Evolutionary conservation across 139 green algal species (phyloP), one percentile per base, ranked within the genome.

Genomic region (Coelastrella sp.): DNA sequence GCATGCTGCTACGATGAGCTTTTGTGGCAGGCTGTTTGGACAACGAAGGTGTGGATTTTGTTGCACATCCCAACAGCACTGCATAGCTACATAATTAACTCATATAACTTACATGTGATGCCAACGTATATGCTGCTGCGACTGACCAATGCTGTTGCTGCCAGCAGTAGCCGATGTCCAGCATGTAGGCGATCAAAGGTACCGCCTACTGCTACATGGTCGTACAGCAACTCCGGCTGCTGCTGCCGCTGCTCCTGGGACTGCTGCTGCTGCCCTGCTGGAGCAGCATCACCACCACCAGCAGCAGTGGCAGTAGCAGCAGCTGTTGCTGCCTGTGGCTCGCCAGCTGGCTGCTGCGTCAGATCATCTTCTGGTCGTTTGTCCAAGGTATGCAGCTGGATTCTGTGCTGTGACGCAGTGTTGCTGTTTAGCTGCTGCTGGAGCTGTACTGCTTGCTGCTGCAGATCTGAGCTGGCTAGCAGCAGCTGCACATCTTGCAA

Each of bases 171-270:
- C 59, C 97, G 92, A 91, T 99, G 97, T 3, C 97, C 97, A 3
- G 97, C 97, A 92, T 99, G 97, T 80, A 99, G 86, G 4, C 96
- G 94, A 88, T 99, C 97, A 93, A 99, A 99, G 0, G 97, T 99
- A 80, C 97, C 97, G 5, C 97, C 97, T 64, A 99, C 94, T 0
- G 96, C 97, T 73, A 98, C 95, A 7, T 93, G 85, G 16, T 65
- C 73, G 80, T 96, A 98, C 6, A n/a, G 47, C 90, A 96, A 90
- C 22, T 84, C 54, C 56, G 47, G 58, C 75, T 81, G 78, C 78
- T 91, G 65, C 65, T 87, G 77, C 65, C 87, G 78, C 64, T 81
- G 87, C 56, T 82, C 80, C 47, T 92, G 76, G 68, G 88, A 17
- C 84, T 83, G 59, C 22, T 92, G 71, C 8, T 74, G 84, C 64